phyloP scores from a whole-genome alignment of 352 stramenopile genomes.

The Phytophthora multivora region DNA sequence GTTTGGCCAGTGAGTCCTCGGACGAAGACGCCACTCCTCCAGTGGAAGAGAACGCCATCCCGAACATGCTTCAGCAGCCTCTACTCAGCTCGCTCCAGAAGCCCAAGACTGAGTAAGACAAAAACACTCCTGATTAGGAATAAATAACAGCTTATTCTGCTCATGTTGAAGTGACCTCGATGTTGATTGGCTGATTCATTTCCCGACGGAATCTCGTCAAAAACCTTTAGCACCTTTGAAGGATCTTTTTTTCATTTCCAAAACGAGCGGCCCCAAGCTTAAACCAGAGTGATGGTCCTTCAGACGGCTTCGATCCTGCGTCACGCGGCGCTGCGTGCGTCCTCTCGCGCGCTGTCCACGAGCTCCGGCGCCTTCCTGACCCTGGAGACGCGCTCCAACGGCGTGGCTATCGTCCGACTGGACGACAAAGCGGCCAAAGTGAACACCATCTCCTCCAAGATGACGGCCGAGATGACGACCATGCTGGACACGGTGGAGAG shows the following conservation, averaged over 20 bases:
- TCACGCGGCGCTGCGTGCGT: conserved; percentile 20
- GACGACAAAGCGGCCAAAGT: conserved; percentile 92
- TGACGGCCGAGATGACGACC: conserved; percentile 87
- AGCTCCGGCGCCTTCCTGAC: conserved; percentile 81
- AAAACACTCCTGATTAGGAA: too few species aligned
- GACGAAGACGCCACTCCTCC: conserved; percentile 5
- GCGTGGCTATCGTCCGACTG: conserved; percentile 92
- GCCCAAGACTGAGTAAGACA: conserved; percentile 32
- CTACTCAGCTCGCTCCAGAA: conserved; percentile 52
- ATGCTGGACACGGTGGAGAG: conserved; percentile 91
- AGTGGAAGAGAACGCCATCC: conserved; percentile 63
- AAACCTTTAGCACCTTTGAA: not conserved
- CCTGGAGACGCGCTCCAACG: conserved; percentile 85
- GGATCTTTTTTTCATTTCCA: conserved; percentile 35
- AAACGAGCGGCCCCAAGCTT: conserved; percentile 10
- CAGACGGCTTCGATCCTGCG: conserved; percentile 36
- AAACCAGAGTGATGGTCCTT: conserved; percentile 27
- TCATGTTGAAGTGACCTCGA: conserved; percentile 29
- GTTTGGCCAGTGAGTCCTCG: conserved; percentile 13
- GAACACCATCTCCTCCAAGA: conserved; percentile 93
- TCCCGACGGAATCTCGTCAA: conserved; percentile 32
- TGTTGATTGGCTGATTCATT: conserved; percentile 28
- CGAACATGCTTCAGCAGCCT: conserved; percentile 71
- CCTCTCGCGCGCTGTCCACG: conserved; percentile 33
- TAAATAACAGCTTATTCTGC: too few species aligned